phyloP scores from a whole-genome alignment of 176 grass and related monocot species.

The Carex scoparia region DNA sequence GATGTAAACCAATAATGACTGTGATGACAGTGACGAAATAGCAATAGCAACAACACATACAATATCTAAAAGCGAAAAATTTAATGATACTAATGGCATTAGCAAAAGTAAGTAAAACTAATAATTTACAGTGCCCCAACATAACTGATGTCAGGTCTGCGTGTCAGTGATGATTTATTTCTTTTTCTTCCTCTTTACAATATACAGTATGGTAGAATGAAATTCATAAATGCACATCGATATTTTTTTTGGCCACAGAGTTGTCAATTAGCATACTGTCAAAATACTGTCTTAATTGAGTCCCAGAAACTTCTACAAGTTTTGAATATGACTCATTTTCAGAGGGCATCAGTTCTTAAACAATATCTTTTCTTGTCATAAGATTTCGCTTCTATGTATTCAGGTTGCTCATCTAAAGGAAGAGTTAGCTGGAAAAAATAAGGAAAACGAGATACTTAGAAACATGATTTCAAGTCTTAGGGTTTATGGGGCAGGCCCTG shows the following conservation, averaged over 20 bases:
- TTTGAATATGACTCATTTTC: not conserved
- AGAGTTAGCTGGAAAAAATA: constrained; percentile 9
- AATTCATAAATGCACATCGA: not conserved
- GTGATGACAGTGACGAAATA: not conserved
- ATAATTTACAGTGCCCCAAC: not conserved
- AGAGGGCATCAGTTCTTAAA: not conserved
- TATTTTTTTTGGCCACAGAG: not conserved
- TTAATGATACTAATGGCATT: not conserved
- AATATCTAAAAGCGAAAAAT: not conserved
- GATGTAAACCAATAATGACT: not conserved
- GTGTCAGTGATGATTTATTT: not conserved
- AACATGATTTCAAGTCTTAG: constrained; percentile 2
- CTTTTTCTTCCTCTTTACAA: not conserved
- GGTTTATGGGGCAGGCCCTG: not conserved
- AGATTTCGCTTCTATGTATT: not conserved
- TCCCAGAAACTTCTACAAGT: not conserved
- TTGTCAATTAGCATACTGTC: not conserved
- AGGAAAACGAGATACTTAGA: constrained; percentile 23
- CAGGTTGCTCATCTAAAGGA: constrained; percentile 18
- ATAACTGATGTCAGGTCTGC: not conserved
- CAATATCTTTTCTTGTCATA: not conserved
- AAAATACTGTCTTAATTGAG: not conserved
- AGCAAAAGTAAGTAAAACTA: not conserved
- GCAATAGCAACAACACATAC: not conserved
- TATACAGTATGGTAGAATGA: not conserved